These are phyloP conservation scores for Sphagnurus paluster DNA, from an alignment of 1,284 basidiomycete genomes.

Conservation along the genomic window DNA sequence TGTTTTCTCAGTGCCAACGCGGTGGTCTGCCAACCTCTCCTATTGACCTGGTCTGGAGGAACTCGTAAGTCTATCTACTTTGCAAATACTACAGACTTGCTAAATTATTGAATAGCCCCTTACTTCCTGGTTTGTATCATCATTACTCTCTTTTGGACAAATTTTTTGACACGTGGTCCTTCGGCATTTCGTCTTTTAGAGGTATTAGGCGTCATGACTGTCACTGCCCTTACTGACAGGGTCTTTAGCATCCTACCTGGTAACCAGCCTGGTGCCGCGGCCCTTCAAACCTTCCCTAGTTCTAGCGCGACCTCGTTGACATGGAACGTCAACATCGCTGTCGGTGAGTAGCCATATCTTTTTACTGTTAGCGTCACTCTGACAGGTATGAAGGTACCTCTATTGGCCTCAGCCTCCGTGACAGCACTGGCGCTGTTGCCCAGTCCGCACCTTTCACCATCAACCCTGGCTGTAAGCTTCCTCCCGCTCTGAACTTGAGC, in stretches of 20 bases:
- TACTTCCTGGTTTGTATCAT: slow-evolving; percentile 50
- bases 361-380: slow-evolving; percentile 5
- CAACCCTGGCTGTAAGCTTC: slow-evolving; percentile 42
- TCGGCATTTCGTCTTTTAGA: slow-evolving; percentile 19
- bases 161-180: slow-evolving; percentile 16
- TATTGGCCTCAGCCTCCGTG: slow-evolving; percentile 54
- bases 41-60: slow-evolving; percentile 52
- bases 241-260: slow-evolving; percentile 44
- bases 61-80: slow-evolving; percentile 38
- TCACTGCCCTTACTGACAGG: neutral
- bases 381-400: slow-evolving; percentile 35
- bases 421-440: slow-evolving; percentile 44
- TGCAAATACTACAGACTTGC: too few species aligned
- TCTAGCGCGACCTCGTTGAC: slow-evolving; percentile 37
- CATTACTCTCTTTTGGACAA: slow-evolving; percentile 2
- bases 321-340: slow-evolving; percentile 45
- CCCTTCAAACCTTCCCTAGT: slow-evolving; percentile 39
- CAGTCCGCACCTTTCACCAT: slow-evolving; percentile 56
- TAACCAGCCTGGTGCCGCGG: slow-evolving; percentile 30
- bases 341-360: slow-evolving; percentile 29
- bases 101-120: slow-evolving; percentile 40
- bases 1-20: slow-evolving; percentile 37
- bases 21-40: slow-evolving; percentile 51
- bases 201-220: slow-evolving; percentile 16
- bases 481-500: slow-evolving; percentile 2